Evolutionary conservation across 441 rosid genomes (phyloP), one percentile per base, ranked within the genome.

Genomic region (Codiaeum variegatum): DNA sequence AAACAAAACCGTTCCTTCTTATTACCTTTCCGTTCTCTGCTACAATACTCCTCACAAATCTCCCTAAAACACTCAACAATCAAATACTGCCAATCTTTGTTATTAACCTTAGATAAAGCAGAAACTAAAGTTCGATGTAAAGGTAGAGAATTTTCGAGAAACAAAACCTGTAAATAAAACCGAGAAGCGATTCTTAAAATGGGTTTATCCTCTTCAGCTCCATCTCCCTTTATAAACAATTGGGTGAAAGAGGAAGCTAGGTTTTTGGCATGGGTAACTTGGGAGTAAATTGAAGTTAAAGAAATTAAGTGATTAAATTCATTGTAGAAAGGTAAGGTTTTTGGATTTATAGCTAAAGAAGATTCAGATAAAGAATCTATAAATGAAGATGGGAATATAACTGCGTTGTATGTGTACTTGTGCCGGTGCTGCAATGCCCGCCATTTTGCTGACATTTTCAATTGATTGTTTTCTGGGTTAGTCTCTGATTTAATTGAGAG

Each of bases 401-500:
- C 83, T 18, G 94, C 91, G 75, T 85, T 86, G 88, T 94, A 91
- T 26, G 97, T 94, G 80, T 87, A 94, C 36, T 94, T 96, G 81
- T 94, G 99, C 72, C 99, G 92, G 68, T 92, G 96, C 85, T 94
- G 97, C 67, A 92, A 69, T 55, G 97, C 97, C 70, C 99, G 91
- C 97, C 99, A 92, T 79, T 94, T 94, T 11, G 97, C 93, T 4
- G 97, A 94, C 97, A 93, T 92, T 18, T 71, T 73, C 23, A 31
- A 34, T 24, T 12, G 23, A 0, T 66, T 3, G 32, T 38, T 5
- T 24, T 10, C 58, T n/a, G 19, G 42, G 15, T 31, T 3, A 58
- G 51, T 36, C 62, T 52, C 47, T 13, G 32, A 5, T 11, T 21
- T 3, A 9, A 34, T 36, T 51, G 18, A 3, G 16, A 31, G 28